Conservation (phyloP, 2,329 filamentous ascomycete species). For the Parastagonospora nodorum region DNA sequence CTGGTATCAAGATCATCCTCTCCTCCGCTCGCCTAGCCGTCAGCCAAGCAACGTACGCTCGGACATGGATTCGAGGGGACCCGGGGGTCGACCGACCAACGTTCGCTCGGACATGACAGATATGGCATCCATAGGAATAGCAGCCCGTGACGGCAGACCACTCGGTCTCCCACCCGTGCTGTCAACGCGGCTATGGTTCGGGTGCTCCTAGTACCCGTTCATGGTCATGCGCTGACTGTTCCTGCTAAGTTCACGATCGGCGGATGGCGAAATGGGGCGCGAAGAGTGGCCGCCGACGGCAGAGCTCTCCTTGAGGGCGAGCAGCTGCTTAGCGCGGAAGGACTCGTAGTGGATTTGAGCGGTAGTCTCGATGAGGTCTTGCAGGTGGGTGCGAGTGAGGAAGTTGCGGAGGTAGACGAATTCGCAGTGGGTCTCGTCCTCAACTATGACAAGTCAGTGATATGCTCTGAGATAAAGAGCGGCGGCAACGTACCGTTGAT, state of each 20-base stretch:
- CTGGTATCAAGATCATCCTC: conserved; percentile 44
- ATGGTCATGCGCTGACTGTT: conserved; percentile 97
- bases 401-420: conserved; percentile 99
- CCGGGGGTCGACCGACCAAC: neutral
- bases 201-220: conserved; percentile 84
- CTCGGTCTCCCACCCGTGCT: conserved; percentile 31
- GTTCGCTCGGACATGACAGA: conserved; percentile 24
- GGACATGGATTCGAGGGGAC: conserved; percentile 12
- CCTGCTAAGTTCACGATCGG: conserved; percentile 94
- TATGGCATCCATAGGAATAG: conserved; percentile 31
- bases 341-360: conserved; percentile 99
- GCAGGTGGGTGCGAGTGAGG: conserved; percentile 95
- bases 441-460: conserved; percentile 60
- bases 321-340: conserved; percentile 98
- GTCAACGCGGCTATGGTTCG: conserved; percentile 39
- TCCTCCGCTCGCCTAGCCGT: conserved; percentile 3
- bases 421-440: conserved; percentile 99
- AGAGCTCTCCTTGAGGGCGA: conserved; percentile 97
- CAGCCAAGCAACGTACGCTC: conserved; percentile 1
- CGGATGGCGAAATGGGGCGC: conserved; percentile 92
- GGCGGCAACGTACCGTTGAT: conserved; percentile 68
- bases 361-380: conserved; percentile 98
- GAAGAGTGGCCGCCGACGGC: conserved; percentile 78
- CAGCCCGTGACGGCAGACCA: conserved; percentile 17
- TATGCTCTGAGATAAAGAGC: neutral